These are phyloP conservation scores for Nemania abortiva DNA, from an alignment of 2,329 filamentous ascomycete species.

Conservation along the genomic window DNA sequence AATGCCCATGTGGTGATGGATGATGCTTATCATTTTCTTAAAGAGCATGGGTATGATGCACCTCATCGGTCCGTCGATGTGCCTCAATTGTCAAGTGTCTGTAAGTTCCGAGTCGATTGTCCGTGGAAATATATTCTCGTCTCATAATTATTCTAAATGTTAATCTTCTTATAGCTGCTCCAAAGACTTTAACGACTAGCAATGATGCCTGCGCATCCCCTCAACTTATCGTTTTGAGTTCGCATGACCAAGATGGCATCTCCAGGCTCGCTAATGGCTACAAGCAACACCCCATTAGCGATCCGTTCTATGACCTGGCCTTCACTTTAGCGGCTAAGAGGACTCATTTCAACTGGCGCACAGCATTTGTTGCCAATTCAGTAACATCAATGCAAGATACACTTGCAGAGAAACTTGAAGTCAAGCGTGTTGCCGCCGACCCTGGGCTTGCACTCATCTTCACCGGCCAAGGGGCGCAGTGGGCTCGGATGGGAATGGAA, in stretches of 20 bases:
- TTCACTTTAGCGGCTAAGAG: constrained; percentile 30
- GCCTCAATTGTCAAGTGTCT: constrained; percentile 7
- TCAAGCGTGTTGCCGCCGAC: constrained; percentile 13
- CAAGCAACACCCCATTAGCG: constrained; percentile 15
- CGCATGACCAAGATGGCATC: constrained; percentile 35
- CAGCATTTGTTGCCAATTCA: constrained; percentile 26
- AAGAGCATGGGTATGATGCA: constrained; percentile 18
- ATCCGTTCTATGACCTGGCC: constrained; percentile 19
- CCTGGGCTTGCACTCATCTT: constrained; percentile 51
- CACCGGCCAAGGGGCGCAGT: constrained; percentile 62
- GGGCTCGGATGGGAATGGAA: constrained; percentile 56
- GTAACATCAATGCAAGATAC: constrained; percentile 15
- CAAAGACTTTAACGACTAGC: neutral
- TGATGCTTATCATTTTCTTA: constrained; percentile 26
- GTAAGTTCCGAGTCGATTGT: constrained; percentile 6
- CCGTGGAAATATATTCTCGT: neutral
- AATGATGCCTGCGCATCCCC: neutral
- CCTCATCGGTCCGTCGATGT: constrained; percentile 18
- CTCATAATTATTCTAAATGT: neutral
- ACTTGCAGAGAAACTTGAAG: constrained; percentile 15
- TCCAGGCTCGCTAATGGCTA: constrained; percentile 25
- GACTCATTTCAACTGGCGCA: constrained; percentile 30
- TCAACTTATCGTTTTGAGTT: constrained; percentile 30
- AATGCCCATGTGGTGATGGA: constrained; percentile 34
- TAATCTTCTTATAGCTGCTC: neutral